Evolutionary conservation across 1,284 basidiomycete species (phyloP), one percentile per base, ranked within the genome.

Genomic region (Neolentinus lepideus): DNA sequence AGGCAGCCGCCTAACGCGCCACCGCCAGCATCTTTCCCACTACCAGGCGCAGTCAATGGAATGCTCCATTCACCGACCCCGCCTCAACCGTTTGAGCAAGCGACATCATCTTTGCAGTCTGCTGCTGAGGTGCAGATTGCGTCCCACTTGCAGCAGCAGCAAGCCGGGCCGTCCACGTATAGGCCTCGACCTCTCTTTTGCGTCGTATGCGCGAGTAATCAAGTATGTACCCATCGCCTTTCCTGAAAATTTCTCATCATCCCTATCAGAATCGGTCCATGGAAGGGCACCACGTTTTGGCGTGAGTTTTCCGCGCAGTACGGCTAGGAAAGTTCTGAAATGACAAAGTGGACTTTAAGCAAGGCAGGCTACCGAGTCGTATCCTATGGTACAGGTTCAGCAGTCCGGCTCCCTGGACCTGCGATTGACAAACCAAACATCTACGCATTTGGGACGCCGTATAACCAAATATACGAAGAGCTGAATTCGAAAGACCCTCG

Each of bases 381-480:
- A 56, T 98, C 96, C 1, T 94, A 86, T 8, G 97, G 97, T 8
- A 99, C 97, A 51, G 97, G 97, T 22, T 98, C 96, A 1, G 93
- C 94, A 16, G 97, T 99, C 53, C 90, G 97, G 51, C 74, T 99
- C 22, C 97, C 97, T 11, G 97, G 97, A 0, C 90, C 96, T 26
- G 89, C 95, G 24, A 91, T 97, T 73, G 95, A 99, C 76, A 94
- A 94, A 66, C 97, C 97, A 16, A 99, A 99, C 69, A 94, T 98
- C 56, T 99, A 98, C 69, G 72, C 88, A 0, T 99, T 99, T 69
- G 97, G 97, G 27, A 99, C 96, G n/a, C 94, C 97, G 0, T 99
- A 99, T 71, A 93, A 98, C 62, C 77, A 84, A 27, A 99, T 99
- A 65, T 99, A 93, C 67, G 85, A 94, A 66, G 95, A 99, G 64